Evolutionary conservation across 208 protist species (phyloP), one percentile per base, ranked within the genome.

Genomic region (Acanthamoeba sp.): DNA sequence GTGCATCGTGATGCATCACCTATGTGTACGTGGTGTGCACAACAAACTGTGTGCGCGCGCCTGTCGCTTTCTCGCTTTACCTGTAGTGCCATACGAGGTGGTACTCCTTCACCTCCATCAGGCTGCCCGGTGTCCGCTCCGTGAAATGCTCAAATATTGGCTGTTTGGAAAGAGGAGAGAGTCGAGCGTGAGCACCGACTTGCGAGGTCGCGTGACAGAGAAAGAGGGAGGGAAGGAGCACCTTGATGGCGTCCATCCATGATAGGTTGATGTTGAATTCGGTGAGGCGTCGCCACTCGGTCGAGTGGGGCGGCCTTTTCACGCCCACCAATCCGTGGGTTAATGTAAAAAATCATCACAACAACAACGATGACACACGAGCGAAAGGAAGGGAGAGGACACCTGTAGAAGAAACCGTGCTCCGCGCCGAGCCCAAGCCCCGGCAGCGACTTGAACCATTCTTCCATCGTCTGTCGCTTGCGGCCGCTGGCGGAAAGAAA

Each of bases 341-440:
- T 27, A 71, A 10, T 71, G 55, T 62, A 62, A 62, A 62, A 62
- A 71, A 71, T 71, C 5, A 71, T 27, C 6, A 55, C 16, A 55
- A 55, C 6, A 69, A 69, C n/a, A n/a, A n/a, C n/a, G n/a, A n/a
- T n/a, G n/a, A 32, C 10, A 32, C 38, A 40, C 45, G 45, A 12
- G 9, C 9, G 1, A 73, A 5, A 32, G 10, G 22, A 32, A 40
- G 20, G 29, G 9, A 38, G 27, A 1, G 66, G 3, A 9, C 9
- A 84, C 73, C 78, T n/a, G 57, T 91, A 91, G n/a, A 48, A 91
- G 59, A 91, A 91, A 29, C 85, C 85, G 42, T 91, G 59, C 57
- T 91, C 85, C 6, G 85, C 85, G 27, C 85, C 85, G 12, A 91
- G 57, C 18, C 85, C 85, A 12, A 91, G 85, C 6, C 85, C 85